These are phyloP conservation scores for Cucurbita argyrosperma DNA, from an alignment of 306 rosid genomes.

Conservation along the genomic window DNA sequence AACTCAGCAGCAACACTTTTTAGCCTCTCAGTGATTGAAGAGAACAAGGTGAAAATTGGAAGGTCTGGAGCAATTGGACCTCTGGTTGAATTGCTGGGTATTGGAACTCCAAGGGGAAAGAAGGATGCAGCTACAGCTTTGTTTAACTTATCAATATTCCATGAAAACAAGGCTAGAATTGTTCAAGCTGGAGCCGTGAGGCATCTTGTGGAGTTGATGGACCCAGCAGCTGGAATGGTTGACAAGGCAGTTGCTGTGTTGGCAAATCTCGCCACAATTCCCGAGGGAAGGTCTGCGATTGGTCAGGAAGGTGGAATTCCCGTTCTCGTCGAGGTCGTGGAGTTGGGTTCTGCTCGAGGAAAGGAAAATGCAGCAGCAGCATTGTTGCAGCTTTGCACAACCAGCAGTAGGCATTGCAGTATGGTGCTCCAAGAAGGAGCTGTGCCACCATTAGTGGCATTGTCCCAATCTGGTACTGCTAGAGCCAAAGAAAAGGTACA, in stretches of 20 bases:
- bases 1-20: constrained; percentile 98
- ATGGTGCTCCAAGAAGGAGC: constrained; percentile 96
- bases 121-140: constrained; percentile 98
- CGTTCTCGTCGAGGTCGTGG: constrained; percentile 89
- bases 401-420: constrained; percentile 43
- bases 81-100: constrained; percentile 89
- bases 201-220: constrained; percentile 96
- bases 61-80: constrained; percentile 87
- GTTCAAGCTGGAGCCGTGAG: constrained; percentile 94
- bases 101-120: constrained; percentile 94
- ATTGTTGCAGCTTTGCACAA: constrained; percentile 77
- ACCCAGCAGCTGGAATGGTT: constrained; percentile 99
- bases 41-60: constrained; percentile 82
- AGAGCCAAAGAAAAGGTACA: constrained; percentile 96
- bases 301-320: constrained; percentile 87
- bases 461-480: constrained; percentile 95
- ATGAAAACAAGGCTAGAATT: constrained; percentile 82
- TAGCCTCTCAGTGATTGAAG: constrained; percentile 97
- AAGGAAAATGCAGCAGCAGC: constrained; percentile 99
- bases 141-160: constrained; percentile 87
- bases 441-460: constrained; percentile 89
- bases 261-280: constrained; percentile 90
- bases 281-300: constrained; percentile 80
- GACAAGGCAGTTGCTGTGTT: constrained; percentile 98
- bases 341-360: constrained; percentile 93